Evolutionary conservation across 1,139 yeast genomes (phyloP), one percentile per base, ranked within the genome.

Genomic region (Kodamaea ohmeri): DNA sequence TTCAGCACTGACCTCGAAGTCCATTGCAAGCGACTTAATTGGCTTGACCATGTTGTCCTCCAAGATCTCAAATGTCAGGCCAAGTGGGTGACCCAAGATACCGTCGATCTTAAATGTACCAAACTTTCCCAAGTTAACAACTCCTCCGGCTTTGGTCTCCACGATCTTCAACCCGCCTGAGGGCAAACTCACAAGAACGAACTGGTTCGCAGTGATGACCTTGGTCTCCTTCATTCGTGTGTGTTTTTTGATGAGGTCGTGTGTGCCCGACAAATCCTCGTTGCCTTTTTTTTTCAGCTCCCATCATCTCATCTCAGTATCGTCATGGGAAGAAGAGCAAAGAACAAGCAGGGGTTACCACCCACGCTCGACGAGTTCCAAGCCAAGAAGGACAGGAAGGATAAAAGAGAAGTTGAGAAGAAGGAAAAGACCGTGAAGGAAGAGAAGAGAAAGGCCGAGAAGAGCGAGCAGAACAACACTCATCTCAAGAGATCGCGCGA

Each of bases 341-440:
- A 83, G 67, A 83, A 85, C 57, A 89, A 86, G 72, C 97, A 89
- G 67, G 90, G 87, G 24, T 85, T 76, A 43, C 97, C 97, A 50
- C 96, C 96, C 30, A 58, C 86, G 9, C 71, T 80, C 47, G 97
- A 89, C 32, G 96, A 89, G 55, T 82, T 89, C 58, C 79, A 80
- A 48, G 77, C 77, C 9, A 76, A 71, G 54, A 72, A 67, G 49
- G 71, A 67, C 18, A 45, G 49, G 34, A 61, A 64, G 46, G 37
- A 61, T 43, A 41, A 63, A 67, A 49, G 48, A 49, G 38, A 61
- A 40, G 9, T 4, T 9, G 42, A 44, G 20, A 27, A 39, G 14
- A 49, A 39, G 32, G 43, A 41, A 28, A 32, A 44, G 7, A 49
- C 39, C 17, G 9, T 6, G 8, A 20, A 20, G 22, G 22, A 20